These are phyloP conservation scores for Microdochium nivale DNA, from an alignment of 2,329 filamentous ascomycete species.

Conservation along the genomic window DNA sequence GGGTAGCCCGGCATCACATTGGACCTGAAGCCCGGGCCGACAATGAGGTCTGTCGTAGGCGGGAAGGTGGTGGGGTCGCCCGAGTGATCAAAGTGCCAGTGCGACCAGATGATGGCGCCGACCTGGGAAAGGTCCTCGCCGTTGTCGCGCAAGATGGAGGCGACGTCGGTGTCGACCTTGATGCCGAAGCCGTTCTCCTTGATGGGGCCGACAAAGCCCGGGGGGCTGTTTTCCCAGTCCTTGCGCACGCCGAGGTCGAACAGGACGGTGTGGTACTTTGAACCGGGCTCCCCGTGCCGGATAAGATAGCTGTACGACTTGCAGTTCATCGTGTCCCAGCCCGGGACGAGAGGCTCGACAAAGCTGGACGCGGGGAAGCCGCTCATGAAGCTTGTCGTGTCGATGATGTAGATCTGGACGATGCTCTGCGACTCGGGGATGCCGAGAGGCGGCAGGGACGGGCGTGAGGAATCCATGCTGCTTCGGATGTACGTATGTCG, in stretches of 20 bases:
- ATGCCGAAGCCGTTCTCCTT: neutral
- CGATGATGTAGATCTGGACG: neutral
- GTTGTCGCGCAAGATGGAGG: neutral
- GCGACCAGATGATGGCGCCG: neutral
- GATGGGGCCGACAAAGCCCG: neutral
- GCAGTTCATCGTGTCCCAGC: neutral
- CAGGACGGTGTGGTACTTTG: neutral
- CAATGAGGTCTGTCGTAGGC: neutral
- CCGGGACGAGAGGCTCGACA: neutral
- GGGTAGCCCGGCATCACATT: neutral
- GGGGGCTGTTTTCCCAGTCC: neutral
- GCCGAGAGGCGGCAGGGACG: neutral
- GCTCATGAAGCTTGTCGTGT: neutral
- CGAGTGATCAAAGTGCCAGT: neutral
- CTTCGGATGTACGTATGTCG: too few relatives aligned
- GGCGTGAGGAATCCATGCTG: neutral
- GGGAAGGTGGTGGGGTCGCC: neutral
- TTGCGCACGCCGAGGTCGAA: neutral
- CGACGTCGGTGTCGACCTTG: neutral
- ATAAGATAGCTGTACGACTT: neutral
- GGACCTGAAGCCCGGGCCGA: neutral
- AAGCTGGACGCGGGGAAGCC: neutral
- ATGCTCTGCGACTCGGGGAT: neutral
- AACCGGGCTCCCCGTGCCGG: neutral
- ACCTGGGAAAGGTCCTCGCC: neutral